phyloP scores from a whole-genome alignment of 2,329 filamentous ascomycete genomes.

The Phyllosticta paracitricarpa region DNA sequence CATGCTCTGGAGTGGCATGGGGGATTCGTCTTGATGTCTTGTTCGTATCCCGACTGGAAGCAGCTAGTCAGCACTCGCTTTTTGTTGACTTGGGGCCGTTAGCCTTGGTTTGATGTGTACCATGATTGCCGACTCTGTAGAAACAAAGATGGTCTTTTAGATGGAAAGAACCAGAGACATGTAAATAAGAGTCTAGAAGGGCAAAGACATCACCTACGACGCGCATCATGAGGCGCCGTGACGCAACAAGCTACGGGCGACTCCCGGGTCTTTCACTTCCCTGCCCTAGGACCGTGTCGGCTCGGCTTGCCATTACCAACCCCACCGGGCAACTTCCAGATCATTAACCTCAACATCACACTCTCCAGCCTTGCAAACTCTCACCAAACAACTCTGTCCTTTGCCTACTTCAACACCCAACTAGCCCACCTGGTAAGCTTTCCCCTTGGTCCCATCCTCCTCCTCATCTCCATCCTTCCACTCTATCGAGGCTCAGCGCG shows the following conservation, averaged over 20 bases:
- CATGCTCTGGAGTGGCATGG: constrained; percentile 84
- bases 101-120: not conserved
- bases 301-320: constrained; percentile 7
- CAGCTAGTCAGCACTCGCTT: not conserved
- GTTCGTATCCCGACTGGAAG: constrained; percentile 32
- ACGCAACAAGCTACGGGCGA: constrained; percentile 2
- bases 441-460: constrained; percentile 20
- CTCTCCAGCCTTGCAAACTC: not conserved
- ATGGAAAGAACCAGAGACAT: not conserved
- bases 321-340: constrained; percentile 1
- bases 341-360: not conserved
- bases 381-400: not conserved
- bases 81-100: not conserved
- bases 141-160: not conserved
- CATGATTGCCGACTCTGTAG: not conserved
- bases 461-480: constrained; percentile 10
- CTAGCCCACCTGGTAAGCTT: constrained; percentile 7
- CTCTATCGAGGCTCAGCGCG: constrained; percentile 35
- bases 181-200: not conserved
- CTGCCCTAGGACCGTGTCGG: constrained; percentile 1
- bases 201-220: not conserved
- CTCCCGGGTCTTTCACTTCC: constrained; percentile 4
- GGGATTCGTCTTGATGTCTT: constrained; percentile 63
- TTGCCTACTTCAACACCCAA: constrained; percentile 11
- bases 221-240: not conserved